Base-by-base conservation (phyloP, 2,329 filamentous ascomycete genomes). In the Cordyceps fumosorosea region DNA sequence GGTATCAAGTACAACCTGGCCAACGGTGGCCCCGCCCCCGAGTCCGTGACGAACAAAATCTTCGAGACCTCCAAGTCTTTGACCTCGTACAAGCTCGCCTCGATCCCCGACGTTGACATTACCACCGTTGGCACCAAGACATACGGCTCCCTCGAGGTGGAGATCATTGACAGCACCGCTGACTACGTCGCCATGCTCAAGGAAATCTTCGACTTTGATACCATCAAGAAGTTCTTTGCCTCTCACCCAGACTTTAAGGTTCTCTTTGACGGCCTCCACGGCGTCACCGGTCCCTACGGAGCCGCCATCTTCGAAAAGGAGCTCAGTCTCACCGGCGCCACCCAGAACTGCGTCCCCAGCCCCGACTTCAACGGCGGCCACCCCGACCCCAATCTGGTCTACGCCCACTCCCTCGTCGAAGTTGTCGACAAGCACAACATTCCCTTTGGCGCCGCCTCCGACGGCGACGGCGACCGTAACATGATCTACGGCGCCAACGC, bases 1-100 rank as follows among this genome's bases (percentile, higher is more conserved):
- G 95, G 95, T 70, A 99, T 99, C 87, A 99, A 99, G 82, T 99
- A 99, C 85, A 99, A 99, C 83, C 83, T 99, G 64, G 83, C 91
- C 75, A 98, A 99, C 73, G 95, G 95, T 70, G 95, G 93, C 62
- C 95, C 95, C 50, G 95, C 95, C 62, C 95, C 95, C 63, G 95
- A 99, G 78, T 89, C 90, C 60, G 91, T 99, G 67, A 99, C 95
- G 68, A 96, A 99, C 86, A 96, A 96, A 81, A 98, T 99, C 76
- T 98, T 85, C 80, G 91, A 93, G 70, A 86, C 88, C 65, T 93
- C 93, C 69, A 98, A 97, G 84, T 87, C 84, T 66, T 83, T 99
- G 69, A 90, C 86, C 51, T 91, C 89, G 56, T 99, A 98, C 85
- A 96, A 97, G 80, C 89, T 96, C 68, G 85, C 89, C 70, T 86